Evolutionary conservation across 345 rosid genomes (phyloP).

Genomic region (Balakata baccata): DNA sequence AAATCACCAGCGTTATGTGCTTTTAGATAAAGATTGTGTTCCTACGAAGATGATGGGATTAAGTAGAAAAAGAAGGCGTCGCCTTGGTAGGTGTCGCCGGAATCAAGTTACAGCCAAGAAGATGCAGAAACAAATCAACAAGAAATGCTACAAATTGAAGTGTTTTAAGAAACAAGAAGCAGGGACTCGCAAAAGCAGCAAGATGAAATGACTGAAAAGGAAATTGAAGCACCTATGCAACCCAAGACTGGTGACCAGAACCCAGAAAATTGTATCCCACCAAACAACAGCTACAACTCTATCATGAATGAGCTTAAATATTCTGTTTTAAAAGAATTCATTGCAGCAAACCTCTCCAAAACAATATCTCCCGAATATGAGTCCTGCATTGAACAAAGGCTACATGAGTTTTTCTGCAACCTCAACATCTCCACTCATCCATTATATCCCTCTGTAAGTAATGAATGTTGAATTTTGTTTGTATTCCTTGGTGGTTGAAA

Average conservation of each 20-base stretch:
- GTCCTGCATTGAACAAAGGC: not conserved
- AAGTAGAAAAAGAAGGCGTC: not conserved
- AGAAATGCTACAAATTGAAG: not conserved
- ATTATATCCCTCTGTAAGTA: not conserved
- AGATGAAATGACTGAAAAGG: not conserved
- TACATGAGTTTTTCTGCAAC: not conserved
- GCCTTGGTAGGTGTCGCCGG: not conserved
- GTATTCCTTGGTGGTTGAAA: not conserved
- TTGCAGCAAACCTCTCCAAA: not conserved
- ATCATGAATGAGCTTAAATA: not conserved
- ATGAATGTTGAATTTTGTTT: not conserved
- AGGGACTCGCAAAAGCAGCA: not conserved
- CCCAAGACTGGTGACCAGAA: not conserved
- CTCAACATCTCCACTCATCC: not conserved
- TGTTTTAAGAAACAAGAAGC: not conserved
- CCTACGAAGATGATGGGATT: not conserved
- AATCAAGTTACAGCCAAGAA: not conserved
- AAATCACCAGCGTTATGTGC: slow-evolving; percentile 9
- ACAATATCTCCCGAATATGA: not conserved
- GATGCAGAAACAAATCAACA: not conserved
- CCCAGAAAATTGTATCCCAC: not conserved
- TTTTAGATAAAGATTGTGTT: slow-evolving; percentile 5
- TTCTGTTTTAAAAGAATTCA: not conserved
- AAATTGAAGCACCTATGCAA: not conserved
- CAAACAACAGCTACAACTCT: not conserved